Evolutionary conservation across 1,284 basidiomycete species (phyloP), one percentile per base, ranked within the genome.

Genomic region (Austroboletus novae-zelandiae): DNA sequence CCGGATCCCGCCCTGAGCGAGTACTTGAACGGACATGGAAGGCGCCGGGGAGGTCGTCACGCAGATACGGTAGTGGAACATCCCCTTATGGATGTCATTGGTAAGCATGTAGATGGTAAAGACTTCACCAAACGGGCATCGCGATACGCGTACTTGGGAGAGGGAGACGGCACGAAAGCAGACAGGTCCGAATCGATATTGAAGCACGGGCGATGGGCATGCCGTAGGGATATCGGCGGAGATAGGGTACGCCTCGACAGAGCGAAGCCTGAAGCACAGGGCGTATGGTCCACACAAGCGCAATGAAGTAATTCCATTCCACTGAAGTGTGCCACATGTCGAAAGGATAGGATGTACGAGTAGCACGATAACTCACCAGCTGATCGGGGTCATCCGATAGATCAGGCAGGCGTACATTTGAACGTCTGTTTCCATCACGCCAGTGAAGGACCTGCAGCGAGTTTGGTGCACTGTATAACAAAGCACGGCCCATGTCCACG

Each of bases 11-110:
- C 71, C 68, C 17, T 60, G 62, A 5, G 65, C 67, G 10, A 72
- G 51, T 1, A 73, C 60, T 13, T 54, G 51, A 10, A 74, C 65
- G 6, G 59, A 55, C 23, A 75, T 61, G 17, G 63, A 44, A 27
- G 63, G 55, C 25, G 45, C 41, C 17, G 47, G 51, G 4, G 49
- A 44, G 18, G 64, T 49, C 13, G 57, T 52, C 25, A 74, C 57
- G 18, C 61, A 57, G 20, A 79, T 68, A 14, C 60, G 50, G 54
- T 74, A 82, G 51, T 76, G 74, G 57, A 75, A 81, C 20, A 81
- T 69, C 1, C 81, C 81, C 57, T 74, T 73, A 17, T 79, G 68
- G 36, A 77, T 67, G 54, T 83, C 80, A 55, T 75, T 76, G n/a
- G 74, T 74, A 45, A 82, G 69, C 52, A 79, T 66, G n/a, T 67